Evolutionary conservation across 2,329 filamentous ascomycete genomes (phyloP).

Genomic region (Ascomycota sp.): DNA sequence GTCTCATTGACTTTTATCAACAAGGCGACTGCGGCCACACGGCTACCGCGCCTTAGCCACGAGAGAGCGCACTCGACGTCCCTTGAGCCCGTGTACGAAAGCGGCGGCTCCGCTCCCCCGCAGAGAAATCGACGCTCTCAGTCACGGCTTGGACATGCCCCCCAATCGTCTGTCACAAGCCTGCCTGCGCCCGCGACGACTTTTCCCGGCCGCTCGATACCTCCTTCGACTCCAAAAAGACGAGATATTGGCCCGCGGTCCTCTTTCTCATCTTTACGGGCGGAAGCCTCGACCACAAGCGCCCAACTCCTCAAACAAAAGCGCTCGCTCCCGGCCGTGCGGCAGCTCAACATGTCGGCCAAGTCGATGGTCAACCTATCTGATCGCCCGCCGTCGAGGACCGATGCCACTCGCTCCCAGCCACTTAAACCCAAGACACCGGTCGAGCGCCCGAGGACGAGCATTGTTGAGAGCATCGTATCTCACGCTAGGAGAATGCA

Average conservation of each 20-base stretch:
- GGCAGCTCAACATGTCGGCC: conserved; percentile 26
- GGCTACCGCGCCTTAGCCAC: conserved; percentile 60
- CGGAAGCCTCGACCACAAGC: conserved; percentile 43
- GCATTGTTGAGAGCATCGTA: conserved; percentile 26
- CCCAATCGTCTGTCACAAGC: conserved; percentile 48
- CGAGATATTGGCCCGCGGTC: conserved; percentile 35
- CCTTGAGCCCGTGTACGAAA: conserved; percentile 86
- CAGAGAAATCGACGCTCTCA: conserved; percentile 39
- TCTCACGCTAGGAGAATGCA: conserved; percentile 37
- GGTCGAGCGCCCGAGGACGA: conserved; percentile 35
- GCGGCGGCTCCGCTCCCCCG: conserved; percentile 47
- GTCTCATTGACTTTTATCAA: conserved; percentile 85
- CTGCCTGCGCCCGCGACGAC: conserved; percentile 39
- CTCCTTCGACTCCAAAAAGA: conserved; percentile 38
- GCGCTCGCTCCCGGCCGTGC: conserved; percentile 41
- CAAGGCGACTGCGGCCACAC: conserved; percentile 43
- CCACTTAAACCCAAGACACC: conserved; percentile 51
- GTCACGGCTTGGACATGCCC: conserved; percentile 47
- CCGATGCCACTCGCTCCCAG: conserved; percentile 28
- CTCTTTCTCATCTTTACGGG: conserved; percentile 31
- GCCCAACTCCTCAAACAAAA: conserved; percentile 45
- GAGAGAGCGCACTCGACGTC: conserved; percentile 49
- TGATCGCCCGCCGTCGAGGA: conserved; percentile 40
- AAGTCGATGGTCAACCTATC: conserved; percentile 26
- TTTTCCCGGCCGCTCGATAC: conserved; percentile 29